Conservation (phyloP, 2,329 filamentous ascomycete genomes). For the Lecanicillium sp. region DNA sequence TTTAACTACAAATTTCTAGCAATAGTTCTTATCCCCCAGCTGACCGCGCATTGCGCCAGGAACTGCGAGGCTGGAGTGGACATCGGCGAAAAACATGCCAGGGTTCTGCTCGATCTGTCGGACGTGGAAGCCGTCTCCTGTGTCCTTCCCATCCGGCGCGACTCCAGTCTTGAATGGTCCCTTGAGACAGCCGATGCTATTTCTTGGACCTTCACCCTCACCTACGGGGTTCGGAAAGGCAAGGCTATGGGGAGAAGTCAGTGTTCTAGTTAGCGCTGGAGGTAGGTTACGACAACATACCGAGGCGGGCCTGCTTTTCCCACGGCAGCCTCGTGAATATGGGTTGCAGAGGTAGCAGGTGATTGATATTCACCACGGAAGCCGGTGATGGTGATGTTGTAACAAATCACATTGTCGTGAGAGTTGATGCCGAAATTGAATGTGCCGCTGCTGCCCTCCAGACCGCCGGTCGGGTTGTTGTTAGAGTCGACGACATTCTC, state of each 20-base stretch:
- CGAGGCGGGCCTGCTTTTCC: conserved; percentile 42
- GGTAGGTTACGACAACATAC: conserved; percentile 12
- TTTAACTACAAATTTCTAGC: no score
- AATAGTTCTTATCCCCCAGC: conserved; percentile 18
- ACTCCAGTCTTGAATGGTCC: conserved; percentile 28
- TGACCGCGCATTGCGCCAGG: conserved; percentile 47
- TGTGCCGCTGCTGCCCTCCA: conserved; percentile 35
- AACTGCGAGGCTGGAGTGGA: conserved; percentile 39
- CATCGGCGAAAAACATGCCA: conserved; percentile 42
- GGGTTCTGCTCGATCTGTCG: conserved; percentile 43
- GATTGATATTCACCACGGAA: conserved; percentile 44
- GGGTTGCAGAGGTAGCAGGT: conserved; percentile 42
- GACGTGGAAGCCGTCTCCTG: conserved; percentile 38
- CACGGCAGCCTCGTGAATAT: conserved; percentile 42
- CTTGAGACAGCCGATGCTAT: conserved; percentile 32
- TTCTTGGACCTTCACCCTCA: conserved; percentile 23
- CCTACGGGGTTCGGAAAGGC: conserved; percentile 41
- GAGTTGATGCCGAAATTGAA: conserved; percentile 48
- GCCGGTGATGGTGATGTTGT: conserved; percentile 41
- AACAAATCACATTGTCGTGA: conserved; percentile 32
- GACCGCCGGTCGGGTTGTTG: conserved; percentile 28
- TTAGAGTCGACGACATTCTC: conserved; percentile 39
- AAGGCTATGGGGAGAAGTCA: conserved; percentile 19
- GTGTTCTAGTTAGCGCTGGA: neutral
- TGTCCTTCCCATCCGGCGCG: conserved; percentile 19